A percentile compares a stretch with the other conserved stretches of the same genome.
These are phyloP conservation scores for Penicillium taxi DNA, from an alignment of 495 filamentous ascomycete species.

Conservation along the genomic window DNA sequence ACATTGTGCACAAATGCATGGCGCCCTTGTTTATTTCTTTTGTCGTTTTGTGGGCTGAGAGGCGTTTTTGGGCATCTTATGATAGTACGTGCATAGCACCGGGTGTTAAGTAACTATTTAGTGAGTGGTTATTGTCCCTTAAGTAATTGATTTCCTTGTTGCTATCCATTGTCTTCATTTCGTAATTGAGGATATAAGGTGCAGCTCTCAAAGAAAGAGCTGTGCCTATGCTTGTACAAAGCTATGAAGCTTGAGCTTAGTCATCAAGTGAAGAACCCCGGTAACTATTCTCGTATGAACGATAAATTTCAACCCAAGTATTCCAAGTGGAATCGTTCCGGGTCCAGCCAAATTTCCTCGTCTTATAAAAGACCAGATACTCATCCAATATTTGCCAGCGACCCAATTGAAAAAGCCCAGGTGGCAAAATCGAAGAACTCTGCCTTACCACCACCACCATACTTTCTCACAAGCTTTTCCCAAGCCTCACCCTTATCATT, in stretches of 20 bases:
- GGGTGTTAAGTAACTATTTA: constrained; percentile 13
- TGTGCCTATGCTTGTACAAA: too few species aligned
- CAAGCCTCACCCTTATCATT: constrained; percentile 22
- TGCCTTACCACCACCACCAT: constrained; percentile 12
- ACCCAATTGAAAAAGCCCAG: constrained; percentile 24
- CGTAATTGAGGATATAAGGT: too few species aligned
- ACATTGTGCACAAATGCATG: constrained; percentile 9
- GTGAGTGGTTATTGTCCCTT: not conserved
- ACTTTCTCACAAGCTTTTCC: constrained; percentile 19
- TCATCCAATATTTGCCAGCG: constrained; percentile 15
- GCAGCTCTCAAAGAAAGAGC: constrained; percentile 33
- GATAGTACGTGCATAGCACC: constrained; percentile 23
- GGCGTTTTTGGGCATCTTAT: constrained; percentile 14
- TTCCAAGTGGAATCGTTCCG: constrained; percentile 10
- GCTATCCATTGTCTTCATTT: not conserved
- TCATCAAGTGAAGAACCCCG: too few species aligned
- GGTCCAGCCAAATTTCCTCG: constrained; percentile 18
- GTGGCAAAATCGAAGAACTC: constrained; percentile 21
- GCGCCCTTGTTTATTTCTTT: constrained; percentile 5
- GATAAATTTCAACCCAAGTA: constrained; percentile 21
- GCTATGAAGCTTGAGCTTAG: too few species aligned
- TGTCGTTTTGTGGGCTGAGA: constrained; percentile 1
- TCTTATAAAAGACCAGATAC: constrained; percentile 18
- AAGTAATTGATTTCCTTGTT: not conserved
- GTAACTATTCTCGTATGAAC: constrained; percentile 18